Conservation (phyloP, 257 asterid species). For the Fraxinus quadrangulata region DNA sequence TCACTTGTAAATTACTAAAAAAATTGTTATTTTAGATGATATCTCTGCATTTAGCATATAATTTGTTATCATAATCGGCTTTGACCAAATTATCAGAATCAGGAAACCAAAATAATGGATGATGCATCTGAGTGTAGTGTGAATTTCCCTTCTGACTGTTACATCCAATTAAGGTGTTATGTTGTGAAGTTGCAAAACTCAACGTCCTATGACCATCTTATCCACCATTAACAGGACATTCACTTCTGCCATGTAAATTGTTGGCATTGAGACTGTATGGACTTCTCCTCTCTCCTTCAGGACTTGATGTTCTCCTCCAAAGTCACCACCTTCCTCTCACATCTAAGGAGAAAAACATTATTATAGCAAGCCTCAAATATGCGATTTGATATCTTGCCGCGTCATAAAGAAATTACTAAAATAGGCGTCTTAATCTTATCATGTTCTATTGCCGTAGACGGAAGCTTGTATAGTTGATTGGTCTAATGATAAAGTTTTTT, state of each 20-base stretch:
- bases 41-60: background rate
- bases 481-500: slow-evolving; percentile 19
- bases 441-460: slow-evolving; percentile 10
- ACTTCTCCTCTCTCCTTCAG: background rate
- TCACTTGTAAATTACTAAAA: background rate
- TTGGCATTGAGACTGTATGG: background rate
- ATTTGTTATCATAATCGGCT: background rate
- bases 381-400: slow-evolving; percentile 16
- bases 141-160: background rate
- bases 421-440: slow-evolving; percentile 4
- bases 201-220: slow-evolving; percentile 15
- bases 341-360: background rate
- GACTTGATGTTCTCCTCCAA: slow-evolving; percentile 4
- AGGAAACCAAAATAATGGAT: slow-evolving; percentile 5
- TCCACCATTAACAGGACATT: background rate
- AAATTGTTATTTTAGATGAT: background rate
- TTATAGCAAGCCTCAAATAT: background rate
- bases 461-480: slow-evolving; percentile 1
- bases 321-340: slow-evolving; percentile 12
- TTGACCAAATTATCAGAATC: background rate
- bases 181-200: background rate
- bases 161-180: background rate
- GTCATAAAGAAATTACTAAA: background rate
- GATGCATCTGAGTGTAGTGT: slow-evolving; percentile 1
- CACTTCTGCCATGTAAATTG: background rate